These are phyloP conservation scores for Wakefieldia striispora DNA, from an alignment of 768 basidiomycete species.

Conservation along the genomic window DNA sequence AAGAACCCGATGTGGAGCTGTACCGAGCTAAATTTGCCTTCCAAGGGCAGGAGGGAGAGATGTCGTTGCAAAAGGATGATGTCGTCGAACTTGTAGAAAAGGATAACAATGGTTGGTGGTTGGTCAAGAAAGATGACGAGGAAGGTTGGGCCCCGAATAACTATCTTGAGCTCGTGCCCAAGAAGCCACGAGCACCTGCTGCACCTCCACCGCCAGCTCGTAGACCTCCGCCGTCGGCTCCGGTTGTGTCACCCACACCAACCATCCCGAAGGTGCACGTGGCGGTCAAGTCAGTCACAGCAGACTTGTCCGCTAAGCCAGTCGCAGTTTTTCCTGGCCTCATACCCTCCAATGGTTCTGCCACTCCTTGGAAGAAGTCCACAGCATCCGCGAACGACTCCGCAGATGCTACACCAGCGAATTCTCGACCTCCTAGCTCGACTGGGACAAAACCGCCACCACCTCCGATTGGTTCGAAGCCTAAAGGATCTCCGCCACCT, in stretches of 20 bases:
- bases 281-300: constrained; percentile 43
- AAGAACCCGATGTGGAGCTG: constrained; percentile 64
- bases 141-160: constrained; percentile 98
- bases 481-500: constrained; percentile 59
- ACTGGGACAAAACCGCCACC: constrained; percentile 46
- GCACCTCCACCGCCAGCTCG: constrained; percentile 67
- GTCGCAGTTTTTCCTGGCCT: constrained; percentile 82
- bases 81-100: constrained; percentile 89
- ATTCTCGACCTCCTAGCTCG: constrained; percentile 52
- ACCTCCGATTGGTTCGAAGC: constrained; percentile 63
- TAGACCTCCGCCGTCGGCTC: constrained; percentile 43
- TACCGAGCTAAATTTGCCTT: constrained; percentile 94
- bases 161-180: constrained; percentile 81
- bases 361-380: constrained; percentile 72
- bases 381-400: constrained; percentile 35
- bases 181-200: constrained; percentile 59
- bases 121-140: constrained; percentile 74
- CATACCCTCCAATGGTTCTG: constrained; percentile 62
- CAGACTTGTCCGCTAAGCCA: constrained; percentile 70
- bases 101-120: constrained; percentile 97
- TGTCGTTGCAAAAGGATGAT: constrained; percentile 88
- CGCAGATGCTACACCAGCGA: constrained; percentile 38
- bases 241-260: constrained; percentile 36
- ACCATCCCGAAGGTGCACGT: constrained; percentile 34
- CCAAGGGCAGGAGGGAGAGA: constrained; percentile 88